Conservation (phyloP, 2,329 filamentous ascomycete genomes). For the Aspergillus fischeri region DNA sequence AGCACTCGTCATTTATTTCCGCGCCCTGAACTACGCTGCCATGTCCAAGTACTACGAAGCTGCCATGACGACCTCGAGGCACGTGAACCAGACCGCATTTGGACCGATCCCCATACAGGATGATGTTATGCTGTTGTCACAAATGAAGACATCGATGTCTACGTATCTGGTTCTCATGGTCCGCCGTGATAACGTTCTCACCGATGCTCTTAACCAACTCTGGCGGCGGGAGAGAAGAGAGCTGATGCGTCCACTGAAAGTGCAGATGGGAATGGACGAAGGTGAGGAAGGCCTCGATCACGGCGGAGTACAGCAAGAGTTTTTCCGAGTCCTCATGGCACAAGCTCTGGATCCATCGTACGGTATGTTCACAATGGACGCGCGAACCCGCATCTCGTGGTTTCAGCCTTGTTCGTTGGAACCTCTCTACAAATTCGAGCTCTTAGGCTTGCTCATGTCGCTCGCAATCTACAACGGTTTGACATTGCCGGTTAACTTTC, state of each 20-base stretch:
- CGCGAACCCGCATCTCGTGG: conserved; percentile 75
- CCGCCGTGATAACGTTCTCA: conserved; percentile 61
- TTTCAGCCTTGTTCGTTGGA: conserved; percentile 80
- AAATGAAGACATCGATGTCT: conserved; percentile 62
- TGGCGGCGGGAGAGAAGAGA: conserved; percentile 83
- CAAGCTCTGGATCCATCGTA: conserved; percentile 75
- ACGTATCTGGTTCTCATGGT: conserved; percentile 69
- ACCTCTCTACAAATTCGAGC: conserved; percentile 83
- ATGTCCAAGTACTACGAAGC: conserved; percentile 80
- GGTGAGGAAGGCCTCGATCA: conserved; percentile 91
- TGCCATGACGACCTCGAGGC: conserved; percentile 48
- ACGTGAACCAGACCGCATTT: conserved; percentile 45
- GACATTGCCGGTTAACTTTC: conserved; percentile 85
- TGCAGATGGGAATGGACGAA: conserved; percentile 74
- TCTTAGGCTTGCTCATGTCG: conserved; percentile 82
- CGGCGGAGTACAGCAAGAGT: conserved; percentile 93
- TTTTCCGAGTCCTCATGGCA: conserved; percentile 78
- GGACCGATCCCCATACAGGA: conserved; percentile 48
- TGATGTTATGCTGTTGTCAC: conserved; percentile 58
- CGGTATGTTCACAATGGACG: conserved; percentile 73
- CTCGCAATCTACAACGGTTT: conserved; percentile 91
- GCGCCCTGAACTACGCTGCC: conserved; percentile 77
- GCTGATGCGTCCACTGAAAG: conserved; percentile 78
- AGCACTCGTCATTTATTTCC: conserved; percentile 75
- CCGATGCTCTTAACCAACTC: conserved; percentile 78